Evolutionary conservation across 208 protist species (phyloP).

Genomic region (Leishmania tarentolae): DNA sequence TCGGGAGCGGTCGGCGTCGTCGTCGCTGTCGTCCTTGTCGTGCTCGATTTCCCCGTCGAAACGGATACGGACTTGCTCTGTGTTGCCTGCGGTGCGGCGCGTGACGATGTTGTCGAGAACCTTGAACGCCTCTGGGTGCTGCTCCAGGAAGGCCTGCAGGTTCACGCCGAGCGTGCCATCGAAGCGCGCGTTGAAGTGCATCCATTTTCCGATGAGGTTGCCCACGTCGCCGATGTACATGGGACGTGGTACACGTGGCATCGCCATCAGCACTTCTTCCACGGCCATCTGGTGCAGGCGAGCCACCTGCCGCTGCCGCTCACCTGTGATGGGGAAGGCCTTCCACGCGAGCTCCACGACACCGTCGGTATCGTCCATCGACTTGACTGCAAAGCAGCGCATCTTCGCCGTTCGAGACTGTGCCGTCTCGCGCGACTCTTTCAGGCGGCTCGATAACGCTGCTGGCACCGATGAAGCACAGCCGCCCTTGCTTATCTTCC

Average conservation of each 20-base stretch:
- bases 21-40: slow-evolving; percentile 57
- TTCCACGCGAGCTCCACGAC: slow-evolving; percentile 53
- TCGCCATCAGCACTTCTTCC: slow-evolving; percentile 87
- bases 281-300: slow-evolving; percentile 56
- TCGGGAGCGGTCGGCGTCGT: slow-evolving; percentile 28
- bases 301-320: slow-evolving; percentile 47
- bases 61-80: slow-evolving; percentile 73
- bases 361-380: slow-evolving; percentile 4
- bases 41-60: slow-evolving; percentile 67
- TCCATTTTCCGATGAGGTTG: slow-evolving; percentile 88
- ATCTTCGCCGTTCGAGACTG: slow-evolving; percentile 34
- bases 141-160: slow-evolving; percentile 71
- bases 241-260: slow-evolving; percentile 68
- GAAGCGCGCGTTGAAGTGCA: slow-evolving; percentile 80
- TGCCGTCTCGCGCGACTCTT: slow-evolving; percentile 14
- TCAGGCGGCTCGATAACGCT: slow-evolving; percentile 39
- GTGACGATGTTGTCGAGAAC: slow-evolving; percentile 78
- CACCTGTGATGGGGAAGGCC: slow-evolving; percentile 52
- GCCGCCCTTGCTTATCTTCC: background rate
- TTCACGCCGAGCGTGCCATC: slow-evolving; percentile 75
- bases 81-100: slow-evolving; percentile 53
- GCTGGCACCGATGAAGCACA: background rate
- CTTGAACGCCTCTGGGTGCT: slow-evolving; percentile 66
- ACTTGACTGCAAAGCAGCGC: slow-evolving; percentile 53
- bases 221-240: slow-evolving; percentile 90